Evolutionary conservation across 192 early-diverging fungal species (phyloP).

Genomic region (Allomyces arbusculus): DNA sequence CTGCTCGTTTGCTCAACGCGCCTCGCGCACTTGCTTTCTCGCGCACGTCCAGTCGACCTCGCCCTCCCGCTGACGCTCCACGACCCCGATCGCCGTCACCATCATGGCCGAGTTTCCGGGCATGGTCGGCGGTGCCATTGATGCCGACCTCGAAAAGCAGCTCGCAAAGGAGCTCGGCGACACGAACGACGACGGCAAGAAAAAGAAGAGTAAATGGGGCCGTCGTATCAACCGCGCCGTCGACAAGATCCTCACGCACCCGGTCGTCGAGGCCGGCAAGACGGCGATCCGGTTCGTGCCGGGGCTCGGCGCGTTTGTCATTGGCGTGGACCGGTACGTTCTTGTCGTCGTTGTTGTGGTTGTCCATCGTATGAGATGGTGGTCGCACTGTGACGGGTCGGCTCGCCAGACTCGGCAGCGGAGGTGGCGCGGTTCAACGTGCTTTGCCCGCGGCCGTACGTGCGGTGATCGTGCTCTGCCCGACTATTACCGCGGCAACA

Average conservation of each 20-base stretch:
- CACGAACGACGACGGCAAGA: neutral
- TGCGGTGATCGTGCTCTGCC: too few relatives aligned
- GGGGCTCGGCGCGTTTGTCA: neutral
- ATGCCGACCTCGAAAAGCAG: neutral
- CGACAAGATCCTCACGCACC: neutral
- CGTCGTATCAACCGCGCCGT: neutral
- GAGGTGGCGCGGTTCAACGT: too few relatives aligned
- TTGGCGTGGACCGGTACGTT: neutral
- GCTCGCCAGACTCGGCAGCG: too few relatives aligned
- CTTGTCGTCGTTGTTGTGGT: too few relatives aligned
- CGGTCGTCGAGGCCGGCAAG: neutral
- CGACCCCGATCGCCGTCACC: neutral
- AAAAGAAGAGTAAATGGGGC: neutral
- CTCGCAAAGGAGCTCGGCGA: neutral
- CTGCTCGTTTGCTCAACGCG: too few relatives aligned
- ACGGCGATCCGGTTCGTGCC: neutral
- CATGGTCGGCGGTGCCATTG: neutral
- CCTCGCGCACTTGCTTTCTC: too few relatives aligned
- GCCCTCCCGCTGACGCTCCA: neutral
- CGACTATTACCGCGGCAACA: too few relatives aligned
- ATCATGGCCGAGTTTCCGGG: neutral
- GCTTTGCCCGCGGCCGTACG: too few relatives aligned
- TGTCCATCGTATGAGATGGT: too few relatives aligned
- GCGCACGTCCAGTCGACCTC: too few relatives aligned
- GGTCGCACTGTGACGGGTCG: too few relatives aligned